Conservation (phyloP, 1,284 basidiomycete genomes). For the Microstroma glucosiphilum region DNA sequence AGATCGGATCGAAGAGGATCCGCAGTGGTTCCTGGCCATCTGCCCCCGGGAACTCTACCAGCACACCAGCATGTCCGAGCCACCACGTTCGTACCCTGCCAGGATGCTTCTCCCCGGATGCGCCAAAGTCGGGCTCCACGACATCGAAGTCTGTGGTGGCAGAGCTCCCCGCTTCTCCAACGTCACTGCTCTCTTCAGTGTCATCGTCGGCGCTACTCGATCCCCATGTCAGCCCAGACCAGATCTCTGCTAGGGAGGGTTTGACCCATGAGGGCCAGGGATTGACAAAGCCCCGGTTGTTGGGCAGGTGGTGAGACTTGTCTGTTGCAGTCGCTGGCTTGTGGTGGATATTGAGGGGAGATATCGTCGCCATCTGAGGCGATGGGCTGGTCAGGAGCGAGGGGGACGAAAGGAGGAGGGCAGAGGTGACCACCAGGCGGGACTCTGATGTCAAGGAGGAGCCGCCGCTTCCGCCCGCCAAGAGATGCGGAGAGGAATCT, state of each 20-base stretch:
- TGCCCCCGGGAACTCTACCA: constrained; percentile 25
- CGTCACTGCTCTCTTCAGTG: neutral
- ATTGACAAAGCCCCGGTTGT: constrained; percentile 5
- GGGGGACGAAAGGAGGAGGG: too few species aligned
- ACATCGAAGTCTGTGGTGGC: neutral
- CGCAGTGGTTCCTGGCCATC: constrained; percentile 18
- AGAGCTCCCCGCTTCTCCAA: neutral
- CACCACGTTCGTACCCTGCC: constrained; percentile 25
- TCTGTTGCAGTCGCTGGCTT: neutral
- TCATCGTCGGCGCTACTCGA: neutral
- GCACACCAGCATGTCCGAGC: constrained; percentile 45
- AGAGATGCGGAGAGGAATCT: too few species aligned
- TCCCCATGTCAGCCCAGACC: constrained; percentile 6
- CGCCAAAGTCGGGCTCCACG: constrained; percentile 9
- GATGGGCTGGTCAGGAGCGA: too few species aligned
- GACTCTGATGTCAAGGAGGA: too few species aligned
- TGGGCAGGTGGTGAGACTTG: constrained; percentile 3
- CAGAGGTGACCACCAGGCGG: too few species aligned
- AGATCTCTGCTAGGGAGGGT: constrained; percentile 16
- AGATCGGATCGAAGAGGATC: constrained; percentile 47
- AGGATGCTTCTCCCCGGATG: neutral
- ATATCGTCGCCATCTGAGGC: too few species aligned
- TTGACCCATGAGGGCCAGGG: neutral
- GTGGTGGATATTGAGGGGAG: too few species aligned
- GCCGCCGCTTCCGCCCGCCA: too few species aligned